Conservation (phyloP, 805 yeast species). For the Schwanniomyces occidentalis region DNA sequence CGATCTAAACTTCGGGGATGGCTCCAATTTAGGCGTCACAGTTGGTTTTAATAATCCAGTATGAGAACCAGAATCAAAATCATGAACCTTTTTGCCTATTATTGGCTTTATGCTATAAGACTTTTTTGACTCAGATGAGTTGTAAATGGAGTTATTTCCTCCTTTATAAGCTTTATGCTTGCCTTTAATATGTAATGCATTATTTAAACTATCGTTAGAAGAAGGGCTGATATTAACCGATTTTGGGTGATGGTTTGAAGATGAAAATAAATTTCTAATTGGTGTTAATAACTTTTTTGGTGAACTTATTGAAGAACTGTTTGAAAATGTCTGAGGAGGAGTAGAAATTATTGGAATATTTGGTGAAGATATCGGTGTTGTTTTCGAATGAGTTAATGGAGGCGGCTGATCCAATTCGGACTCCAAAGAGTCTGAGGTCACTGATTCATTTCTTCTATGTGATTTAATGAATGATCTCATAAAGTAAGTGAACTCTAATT, state of each 20-base stretch:
- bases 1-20: too few species aligned
- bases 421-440: slow-evolving; percentile 8
- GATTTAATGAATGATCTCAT: slow-evolving; percentile 33
- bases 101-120: too few species aligned
- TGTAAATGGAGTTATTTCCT: not conserved
- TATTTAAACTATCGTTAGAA: slow-evolving; percentile 9
- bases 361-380: slow-evolving; percentile 25
- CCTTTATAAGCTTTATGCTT: not conserved
- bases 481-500: too few species aligned
- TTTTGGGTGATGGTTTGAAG: slow-evolving; percentile 15
- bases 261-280: slow-evolving; percentile 31
- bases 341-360: slow-evolving; percentile 14
- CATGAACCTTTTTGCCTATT: too few species aligned
- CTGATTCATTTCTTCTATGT: slow-evolving; percentile 22
- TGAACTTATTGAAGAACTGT: slow-evolving; percentile 16
- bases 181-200: slow-evolving; percentile 5
- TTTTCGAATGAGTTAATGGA: slow-evolving; percentile 1
- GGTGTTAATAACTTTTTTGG: slow-evolving; percentile 42
- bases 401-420: slow-evolving; percentile 6
- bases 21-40: too few species aligned
- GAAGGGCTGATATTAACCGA: slow-evolving; percentile 3
- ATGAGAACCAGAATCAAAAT: too few species aligned
- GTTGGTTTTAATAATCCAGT: too few species aligned
- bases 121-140: too few species aligned
- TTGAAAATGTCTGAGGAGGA: slow-evolving; percentile 16